phyloP scores from a whole-genome alignment of 495 filamentous ascomycete genomes.

The Xylaria flabelliformis region DNA sequence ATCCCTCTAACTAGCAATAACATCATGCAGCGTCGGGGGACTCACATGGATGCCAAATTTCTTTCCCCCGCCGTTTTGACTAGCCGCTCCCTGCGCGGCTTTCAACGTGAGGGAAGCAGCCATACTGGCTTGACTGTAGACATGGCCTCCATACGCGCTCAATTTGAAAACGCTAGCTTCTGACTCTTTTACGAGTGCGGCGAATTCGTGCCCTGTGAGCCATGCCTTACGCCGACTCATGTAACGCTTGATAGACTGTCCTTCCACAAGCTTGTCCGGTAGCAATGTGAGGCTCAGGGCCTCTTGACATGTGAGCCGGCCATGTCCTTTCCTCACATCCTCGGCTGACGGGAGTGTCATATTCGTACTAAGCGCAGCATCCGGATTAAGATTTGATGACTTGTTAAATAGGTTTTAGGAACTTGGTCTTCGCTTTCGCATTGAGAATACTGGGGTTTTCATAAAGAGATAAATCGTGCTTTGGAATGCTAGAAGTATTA shows the following conservation, averaged over 20 bases:
- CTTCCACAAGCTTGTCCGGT: slow-evolving; percentile 28
- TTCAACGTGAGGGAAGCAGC: slow-evolving; percentile 60
- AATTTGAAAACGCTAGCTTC: background rate
- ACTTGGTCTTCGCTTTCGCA: background rate
- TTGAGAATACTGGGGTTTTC: background rate
- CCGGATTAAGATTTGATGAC: background rate
- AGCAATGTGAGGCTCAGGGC: slow-evolving; percentile 44
- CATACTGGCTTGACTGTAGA: slow-evolving; percentile 69
- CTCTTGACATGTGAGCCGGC: slow-evolving; percentile 49
- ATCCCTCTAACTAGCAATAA: background rate
- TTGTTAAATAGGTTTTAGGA: background rate
- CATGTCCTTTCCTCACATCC: slow-evolving; percentile 19
- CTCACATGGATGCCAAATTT: slow-evolving; percentile 66
- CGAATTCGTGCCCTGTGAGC: slow-evolving; percentile 38
- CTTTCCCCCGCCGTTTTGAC: slow-evolving; percentile 30
- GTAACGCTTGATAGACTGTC: slow-evolving; percentile 39
- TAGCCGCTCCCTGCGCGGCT: slow-evolving; percentile 44
- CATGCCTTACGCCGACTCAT: slow-evolving; percentile 48
- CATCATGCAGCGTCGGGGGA: background rate
- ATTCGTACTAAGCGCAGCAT: background rate
- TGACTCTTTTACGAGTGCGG: background rate
- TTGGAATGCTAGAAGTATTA: background rate
- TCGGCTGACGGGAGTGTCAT: slow-evolving; percentile 24
- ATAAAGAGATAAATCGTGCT: background rate
- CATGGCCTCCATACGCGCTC: slow-evolving; percentile 68